Conservation (phyloP, 495 filamentous ascomycete genomes). For the Barbatosphaeria neglecta region DNA sequence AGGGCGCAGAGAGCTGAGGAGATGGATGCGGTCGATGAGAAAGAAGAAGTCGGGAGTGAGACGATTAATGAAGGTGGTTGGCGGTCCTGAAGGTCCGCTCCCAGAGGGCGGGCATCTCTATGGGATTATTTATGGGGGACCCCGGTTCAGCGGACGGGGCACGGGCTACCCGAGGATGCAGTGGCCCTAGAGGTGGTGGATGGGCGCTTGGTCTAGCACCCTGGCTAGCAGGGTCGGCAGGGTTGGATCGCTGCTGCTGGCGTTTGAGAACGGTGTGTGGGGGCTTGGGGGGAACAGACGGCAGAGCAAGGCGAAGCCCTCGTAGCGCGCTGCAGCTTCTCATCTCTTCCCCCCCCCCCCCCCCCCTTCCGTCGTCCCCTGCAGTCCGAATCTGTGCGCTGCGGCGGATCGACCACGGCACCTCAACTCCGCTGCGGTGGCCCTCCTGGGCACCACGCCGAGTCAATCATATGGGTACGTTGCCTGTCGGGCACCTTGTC, state of each 20-base stretch:
- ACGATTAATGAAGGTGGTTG: not conserved
- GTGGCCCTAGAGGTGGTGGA: not conserved
- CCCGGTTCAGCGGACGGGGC: not conserved
- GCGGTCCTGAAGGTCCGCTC: not conserved
- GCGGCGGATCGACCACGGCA: too few relatives aligned
- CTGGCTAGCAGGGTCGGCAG: too few relatives aligned
- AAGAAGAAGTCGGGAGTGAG: not conserved
- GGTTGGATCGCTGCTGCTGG: not conserved
- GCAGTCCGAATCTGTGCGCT: too few relatives aligned
- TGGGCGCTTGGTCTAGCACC: too few relatives aligned
- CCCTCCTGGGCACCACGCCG: too few relatives aligned
- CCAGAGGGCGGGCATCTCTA: not conserved
- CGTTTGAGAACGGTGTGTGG: not conserved
- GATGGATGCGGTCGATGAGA: not conserved
- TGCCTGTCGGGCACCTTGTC: too few relatives aligned
- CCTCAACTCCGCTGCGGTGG: too few relatives aligned
- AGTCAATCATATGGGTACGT: too few relatives aligned
- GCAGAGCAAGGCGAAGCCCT: not conserved
- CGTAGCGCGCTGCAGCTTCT: too few relatives aligned
- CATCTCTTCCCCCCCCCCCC: not conserved
- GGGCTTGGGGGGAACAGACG: not conserved
- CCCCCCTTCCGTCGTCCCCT: too few relatives aligned
- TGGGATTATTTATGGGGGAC: not conserved
- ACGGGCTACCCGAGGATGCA: not conserved
- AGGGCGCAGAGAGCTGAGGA: not conserved